Percentiles rank a stretch among this genome's conserved stretches.
phyloP scores from a whole-genome alignment of 106 monocot species.

The Dioscorea alata region DNA sequence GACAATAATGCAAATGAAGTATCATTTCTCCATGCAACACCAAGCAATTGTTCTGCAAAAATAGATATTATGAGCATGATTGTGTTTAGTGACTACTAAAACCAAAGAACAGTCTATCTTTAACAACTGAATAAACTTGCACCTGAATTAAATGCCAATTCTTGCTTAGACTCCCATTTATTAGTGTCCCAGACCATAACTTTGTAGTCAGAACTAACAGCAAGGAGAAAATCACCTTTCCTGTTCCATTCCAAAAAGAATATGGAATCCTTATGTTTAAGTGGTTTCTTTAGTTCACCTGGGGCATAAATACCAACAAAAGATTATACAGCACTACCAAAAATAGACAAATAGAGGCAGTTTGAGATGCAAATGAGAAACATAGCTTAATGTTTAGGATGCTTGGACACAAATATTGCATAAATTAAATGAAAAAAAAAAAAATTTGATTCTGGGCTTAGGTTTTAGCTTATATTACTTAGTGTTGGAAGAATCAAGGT shows the following conservation, averaged over 20 bases:
- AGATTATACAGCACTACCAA: no score
- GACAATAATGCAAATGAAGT: background rate
- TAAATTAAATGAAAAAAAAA: no score
- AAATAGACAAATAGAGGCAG: no score
- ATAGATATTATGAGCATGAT: background rate
- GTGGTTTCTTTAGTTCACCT: background rate
- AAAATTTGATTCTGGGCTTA: no score
- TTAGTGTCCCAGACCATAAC: background rate
- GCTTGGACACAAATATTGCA: no score
- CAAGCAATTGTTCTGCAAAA: background rate
- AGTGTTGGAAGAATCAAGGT: no score
- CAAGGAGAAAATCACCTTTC: background rate
- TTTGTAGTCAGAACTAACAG: background rate
- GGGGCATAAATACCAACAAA: no score
- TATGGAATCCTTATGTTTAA: background rate
- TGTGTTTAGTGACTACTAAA: no score
- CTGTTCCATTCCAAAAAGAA: background rate
- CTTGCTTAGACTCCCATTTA: background rate
- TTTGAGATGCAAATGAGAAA: no score
- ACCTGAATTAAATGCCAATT: background rate
- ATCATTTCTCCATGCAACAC: background rate
- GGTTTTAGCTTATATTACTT: no score
- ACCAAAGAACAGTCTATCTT: no score
- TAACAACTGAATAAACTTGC: background rate
- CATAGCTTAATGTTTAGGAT: no score